Evolutionary conservation across 2,329 filamentous ascomycete genomes (phyloP).

Genomic region (Cladosporium sp.): DNA sequence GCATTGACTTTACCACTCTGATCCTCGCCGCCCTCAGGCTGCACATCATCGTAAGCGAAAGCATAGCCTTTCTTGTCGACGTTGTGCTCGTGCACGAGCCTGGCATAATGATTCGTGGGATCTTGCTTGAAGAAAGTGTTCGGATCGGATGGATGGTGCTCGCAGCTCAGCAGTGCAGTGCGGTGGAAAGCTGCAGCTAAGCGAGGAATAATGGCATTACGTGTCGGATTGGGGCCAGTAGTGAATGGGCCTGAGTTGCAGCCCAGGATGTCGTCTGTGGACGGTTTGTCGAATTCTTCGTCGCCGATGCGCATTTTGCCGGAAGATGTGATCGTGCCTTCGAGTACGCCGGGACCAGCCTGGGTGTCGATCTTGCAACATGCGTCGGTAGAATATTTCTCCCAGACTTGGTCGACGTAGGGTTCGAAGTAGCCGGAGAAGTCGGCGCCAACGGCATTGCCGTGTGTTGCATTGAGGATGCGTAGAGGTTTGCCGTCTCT

Average conservation of each 20-base stretch:
- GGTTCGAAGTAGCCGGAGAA: slow-evolving; percentile 52
- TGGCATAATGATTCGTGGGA: slow-evolving; percentile 54
- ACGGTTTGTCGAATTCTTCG: slow-evolving; percentile 54
- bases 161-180: slow-evolving; percentile 57
- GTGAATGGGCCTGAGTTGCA: slow-evolving; percentile 64
- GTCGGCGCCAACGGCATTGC: slow-evolving; percentile 44
- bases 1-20: slow-evolving; percentile 51
- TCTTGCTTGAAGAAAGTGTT: slow-evolving; percentile 31
- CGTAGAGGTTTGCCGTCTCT: slow-evolving; percentile 37
- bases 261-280: slow-evolving; percentile 61
- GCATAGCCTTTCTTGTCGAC: slow-evolving; percentile 60
- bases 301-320: slow-evolving; percentile 43
- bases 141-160: slow-evolving; percentile 35
- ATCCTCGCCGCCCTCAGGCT: slow-evolving; percentile 54
- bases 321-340: slow-evolving; percentile 43
- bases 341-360: slow-evolving; percentile 51
- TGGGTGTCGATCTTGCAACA: slow-evolving; percentile 61
- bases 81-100: slow-evolving; percentile 58
- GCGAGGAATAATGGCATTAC: slow-evolving; percentile 65
- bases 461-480: slow-evolving; percentile 45
- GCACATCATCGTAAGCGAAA: slow-evolving; percentile 66
- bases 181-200: slow-evolving; percentile 74
- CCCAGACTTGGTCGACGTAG: slow-evolving; percentile 52
- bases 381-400: slow-evolving; percentile 41
- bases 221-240: slow-evolving; percentile 37